A percentile compares a stretch with the other conserved stretches of the same genome.
Conservation (phyloP, 2,329 filamentous ascomycete genomes). For the Fusarium veterinarium region DNA sequence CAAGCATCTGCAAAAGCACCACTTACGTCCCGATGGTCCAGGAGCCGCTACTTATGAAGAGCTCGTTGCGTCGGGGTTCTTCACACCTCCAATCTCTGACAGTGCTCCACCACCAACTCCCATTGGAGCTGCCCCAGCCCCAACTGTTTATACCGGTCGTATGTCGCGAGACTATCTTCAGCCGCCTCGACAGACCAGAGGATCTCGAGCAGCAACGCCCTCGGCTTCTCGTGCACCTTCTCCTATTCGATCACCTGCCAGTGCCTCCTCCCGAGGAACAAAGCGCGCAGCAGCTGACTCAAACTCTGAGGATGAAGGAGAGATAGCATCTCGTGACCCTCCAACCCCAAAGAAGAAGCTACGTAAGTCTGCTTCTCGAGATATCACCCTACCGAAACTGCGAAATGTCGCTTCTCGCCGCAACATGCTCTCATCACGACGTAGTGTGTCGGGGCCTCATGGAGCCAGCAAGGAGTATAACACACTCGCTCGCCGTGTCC, state of each 20-base stretch:
- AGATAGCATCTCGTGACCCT: constrained; percentile 32
- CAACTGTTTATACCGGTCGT: constrained; percentile 28
- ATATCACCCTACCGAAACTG: constrained; percentile 53
- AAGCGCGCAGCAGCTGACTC: constrained; percentile 59
- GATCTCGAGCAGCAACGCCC: constrained; percentile 40
- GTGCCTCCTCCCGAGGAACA: constrained; percentile 58
- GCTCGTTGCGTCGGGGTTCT: constrained; percentile 43
- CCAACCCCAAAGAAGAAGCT: constrained; percentile 61
- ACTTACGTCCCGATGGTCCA: constrained; percentile 18
- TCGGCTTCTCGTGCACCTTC: constrained; percentile 33
- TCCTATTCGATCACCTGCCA: constrained; percentile 49
- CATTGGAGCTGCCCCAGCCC: constrained; percentile 34
- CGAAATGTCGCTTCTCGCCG: constrained; percentile 46
- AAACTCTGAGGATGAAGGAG: constrained; percentile 50
- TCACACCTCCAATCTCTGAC: constrained; percentile 37
- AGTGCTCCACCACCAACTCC: constrained; percentile 29
- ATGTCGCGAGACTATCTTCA: constrained; percentile 32
- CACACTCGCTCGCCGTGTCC: constrained; percentile 43
- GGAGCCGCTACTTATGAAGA: constrained; percentile 42
- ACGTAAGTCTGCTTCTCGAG: constrained; percentile 61
- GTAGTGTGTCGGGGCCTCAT: constrained; percentile 45
- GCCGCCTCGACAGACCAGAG: constrained; percentile 45
- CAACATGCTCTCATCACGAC: constrained; percentile 39
- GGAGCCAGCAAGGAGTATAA: constrained; percentile 37
- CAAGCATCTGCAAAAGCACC: constrained; percentile 19